Conservation (phyloP, 805 yeast genomes). For the Wickerhamomyces queroliae region DNA sequence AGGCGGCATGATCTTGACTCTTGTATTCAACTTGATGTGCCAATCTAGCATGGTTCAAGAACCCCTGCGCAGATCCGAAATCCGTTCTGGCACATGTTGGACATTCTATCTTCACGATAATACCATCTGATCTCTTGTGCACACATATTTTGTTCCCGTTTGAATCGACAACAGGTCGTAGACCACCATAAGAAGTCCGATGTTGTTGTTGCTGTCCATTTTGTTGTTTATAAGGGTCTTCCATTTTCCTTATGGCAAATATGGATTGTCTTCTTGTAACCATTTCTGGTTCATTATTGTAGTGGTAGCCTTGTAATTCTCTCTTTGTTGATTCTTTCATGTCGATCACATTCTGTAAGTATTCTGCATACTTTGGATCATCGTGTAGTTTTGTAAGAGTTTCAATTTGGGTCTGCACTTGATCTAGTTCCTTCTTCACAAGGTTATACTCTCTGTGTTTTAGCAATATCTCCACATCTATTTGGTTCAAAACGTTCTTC, state of each 20-base stretch:
- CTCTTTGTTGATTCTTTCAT: slow-evolving; percentile 39
- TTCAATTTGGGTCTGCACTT: slow-evolving; percentile 53
- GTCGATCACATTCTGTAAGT: slow-evolving; percentile 33
- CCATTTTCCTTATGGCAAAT: slow-evolving; percentile 2
- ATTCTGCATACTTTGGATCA: slow-evolving; percentile 27
- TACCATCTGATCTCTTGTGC: slow-evolving; percentile 64
- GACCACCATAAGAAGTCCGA: slow-evolving; percentile 32
- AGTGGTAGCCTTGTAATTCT: background rate
- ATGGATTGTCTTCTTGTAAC: slow-evolving; percentile 43
- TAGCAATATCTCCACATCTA: slow-evolving; percentile 54
- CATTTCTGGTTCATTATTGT: background rate
- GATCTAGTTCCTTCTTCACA: slow-evolving; percentile 47
- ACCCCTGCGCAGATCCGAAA: slow-evolving; percentile 77
- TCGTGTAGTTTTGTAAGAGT: slow-evolving; percentile 38
- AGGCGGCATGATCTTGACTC: slow-evolving; percentile 71
- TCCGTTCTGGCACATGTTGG: slow-evolving; percentile 61
- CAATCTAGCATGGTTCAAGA: slow-evolving; percentile 68
- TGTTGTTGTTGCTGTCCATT: slow-evolving; percentile 26
- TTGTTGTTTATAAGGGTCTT: slow-evolving; percentile 18
- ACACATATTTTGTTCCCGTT: slow-evolving; percentile 41
- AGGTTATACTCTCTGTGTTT: slow-evolving; percentile 50
- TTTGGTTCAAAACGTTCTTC: slow-evolving; percentile 34
- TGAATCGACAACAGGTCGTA: slow-evolving; percentile 43
- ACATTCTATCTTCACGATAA: slow-evolving; percentile 63
- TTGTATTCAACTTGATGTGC: slow-evolving; percentile 69